Percentiles rank a stretch among this genome's conserved stretches.
Evolutionary conservation across 2,329 filamentous ascomycete genomes (phyloP).

Genomic region (Ceratocystis variospora): DNA sequence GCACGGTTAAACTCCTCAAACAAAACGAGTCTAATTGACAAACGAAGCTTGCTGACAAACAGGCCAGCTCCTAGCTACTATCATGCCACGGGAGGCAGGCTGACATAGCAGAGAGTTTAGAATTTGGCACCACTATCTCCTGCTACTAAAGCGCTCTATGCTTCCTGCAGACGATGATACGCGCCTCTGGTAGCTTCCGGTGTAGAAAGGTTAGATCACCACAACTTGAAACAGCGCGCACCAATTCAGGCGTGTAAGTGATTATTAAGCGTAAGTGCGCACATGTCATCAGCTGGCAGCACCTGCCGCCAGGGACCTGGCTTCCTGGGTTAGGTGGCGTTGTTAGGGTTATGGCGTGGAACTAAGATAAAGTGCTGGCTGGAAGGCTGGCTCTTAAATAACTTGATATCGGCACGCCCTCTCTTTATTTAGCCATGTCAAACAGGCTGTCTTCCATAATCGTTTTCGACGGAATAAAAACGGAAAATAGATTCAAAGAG

Average conservation of each 20-base stretch:
- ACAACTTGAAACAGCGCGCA: background rate
- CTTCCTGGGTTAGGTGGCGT: too few species aligned
- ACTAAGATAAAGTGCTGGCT: background rate
- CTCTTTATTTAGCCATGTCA: too few species aligned
- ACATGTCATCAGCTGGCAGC: background rate
- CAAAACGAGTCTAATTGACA: too few species aligned
- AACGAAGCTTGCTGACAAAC: background rate
- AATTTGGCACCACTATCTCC: background rate
- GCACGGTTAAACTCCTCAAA: background rate
- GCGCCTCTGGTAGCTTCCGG: background rate
- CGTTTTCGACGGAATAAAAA: background rate
- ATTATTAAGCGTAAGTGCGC: too few species aligned
- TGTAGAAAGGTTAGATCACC: constrained; percentile 5
- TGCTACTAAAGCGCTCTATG: background rate
- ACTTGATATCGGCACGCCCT: too few species aligned
- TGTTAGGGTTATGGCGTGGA: too few species aligned
- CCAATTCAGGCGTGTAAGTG: background rate
- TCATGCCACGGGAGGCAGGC: background rate
- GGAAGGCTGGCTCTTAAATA: too few species aligned
- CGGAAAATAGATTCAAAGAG: background rate
- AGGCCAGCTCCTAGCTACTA: background rate
- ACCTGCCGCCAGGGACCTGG: background rate
- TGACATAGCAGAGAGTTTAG: background rate
- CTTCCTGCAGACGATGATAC: constrained; percentile 4
- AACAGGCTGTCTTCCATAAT: too few species aligned